These are phyloP conservation scores for Hanseniaspora pseudoguilliermondii DNA, from an alignment of 805 yeast species.

Conservation along the genomic window DNA sequence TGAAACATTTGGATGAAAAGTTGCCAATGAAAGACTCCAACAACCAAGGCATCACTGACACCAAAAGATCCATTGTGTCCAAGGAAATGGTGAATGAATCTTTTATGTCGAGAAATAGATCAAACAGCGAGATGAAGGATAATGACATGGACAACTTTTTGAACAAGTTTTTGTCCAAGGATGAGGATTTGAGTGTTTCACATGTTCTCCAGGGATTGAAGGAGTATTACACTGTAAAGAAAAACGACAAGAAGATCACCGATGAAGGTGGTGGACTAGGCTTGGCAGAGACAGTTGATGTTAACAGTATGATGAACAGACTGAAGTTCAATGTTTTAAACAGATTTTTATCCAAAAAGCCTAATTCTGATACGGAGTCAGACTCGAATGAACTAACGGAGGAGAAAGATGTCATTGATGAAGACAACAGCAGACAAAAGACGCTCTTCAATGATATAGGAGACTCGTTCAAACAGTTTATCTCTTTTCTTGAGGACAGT, in stretches of 20 bases:
- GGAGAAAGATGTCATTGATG: not conserved
- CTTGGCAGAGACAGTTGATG: not conserved
- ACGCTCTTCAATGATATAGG: constrained; percentile 6
- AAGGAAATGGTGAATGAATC: constrained; percentile 8
- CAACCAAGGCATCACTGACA: not conserved
- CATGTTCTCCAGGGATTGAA: constrained; percentile 9
- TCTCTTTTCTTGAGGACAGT: constrained; percentile 4
- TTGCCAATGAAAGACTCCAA: constrained; percentile 19
- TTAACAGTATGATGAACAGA: not conserved
- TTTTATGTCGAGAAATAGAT: constrained; percentile 2
- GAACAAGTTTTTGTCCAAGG: constrained; percentile 9
- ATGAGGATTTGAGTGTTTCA: constrained; percentile 12
- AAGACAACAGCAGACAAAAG: not conserved
- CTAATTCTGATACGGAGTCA: not conserved
- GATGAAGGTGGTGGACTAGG: not conserved
- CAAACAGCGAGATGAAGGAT: not conserved
- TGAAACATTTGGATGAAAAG: constrained; percentile 41
- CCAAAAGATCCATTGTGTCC: constrained; percentile 4
- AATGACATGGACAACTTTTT: constrained; percentile 9
- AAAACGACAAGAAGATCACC: not conserved
- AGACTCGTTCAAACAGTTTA: constrained; percentile 6
- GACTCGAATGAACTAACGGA: not conserved
- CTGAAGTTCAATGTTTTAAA: not conserved
- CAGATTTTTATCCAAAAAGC: not conserved
- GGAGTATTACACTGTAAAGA: not conserved